A percentile compares a stretch with the other conserved stretches of the same genome.
These are phyloP conservation scores for Epichloe amarillans DNA, from an alignment of 2,329 filamentous ascomycete species.

Conservation along the genomic window DNA sequence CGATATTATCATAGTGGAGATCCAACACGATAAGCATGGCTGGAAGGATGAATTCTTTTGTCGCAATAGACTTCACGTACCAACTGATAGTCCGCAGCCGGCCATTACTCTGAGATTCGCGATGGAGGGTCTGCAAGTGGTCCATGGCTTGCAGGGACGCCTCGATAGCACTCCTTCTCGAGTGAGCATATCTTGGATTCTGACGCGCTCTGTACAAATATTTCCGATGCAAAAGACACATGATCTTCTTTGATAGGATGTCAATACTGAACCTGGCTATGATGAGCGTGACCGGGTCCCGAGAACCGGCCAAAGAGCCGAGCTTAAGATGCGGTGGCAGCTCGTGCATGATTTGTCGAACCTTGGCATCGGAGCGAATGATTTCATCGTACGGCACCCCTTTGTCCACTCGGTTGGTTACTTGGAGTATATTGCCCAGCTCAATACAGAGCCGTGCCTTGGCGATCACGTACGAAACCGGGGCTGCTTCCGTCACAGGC, in stretches of 20 bases:
- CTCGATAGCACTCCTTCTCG: conserved; percentile 71
- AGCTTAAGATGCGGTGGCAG: conserved; percentile 72
- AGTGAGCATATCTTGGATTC: conserved; percentile 73
- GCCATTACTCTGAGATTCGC: conserved; percentile 59
- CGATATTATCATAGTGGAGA: conserved; percentile 54
- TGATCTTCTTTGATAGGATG: conserved; percentile 74
- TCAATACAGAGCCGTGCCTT: conserved; percentile 56
- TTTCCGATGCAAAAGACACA: conserved; percentile 79
- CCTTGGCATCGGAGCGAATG: conserved; percentile 44
- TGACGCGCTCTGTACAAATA: conserved; percentile 68
- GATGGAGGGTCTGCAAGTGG: conserved; percentile 62
- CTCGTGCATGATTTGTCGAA: conserved; percentile 49
- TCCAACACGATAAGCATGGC: conserved; percentile 77
- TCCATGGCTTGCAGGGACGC: conserved; percentile 70
- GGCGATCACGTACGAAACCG: conserved; percentile 65
- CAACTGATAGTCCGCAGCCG: conserved; percentile 61
- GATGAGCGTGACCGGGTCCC: conserved; percentile 72
- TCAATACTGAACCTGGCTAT: conserved; percentile 77
- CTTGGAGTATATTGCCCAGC: conserved; percentile 62
- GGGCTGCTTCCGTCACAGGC: conserved; percentile 57
- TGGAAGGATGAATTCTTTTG: conserved; percentile 66
- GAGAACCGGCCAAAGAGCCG: conserved; percentile 58
- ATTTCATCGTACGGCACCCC: conserved; percentile 51
- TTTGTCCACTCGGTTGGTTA: conserved; percentile 41
- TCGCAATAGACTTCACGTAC: conserved; percentile 67